Evolutionary conservation across 163 green algal species (phyloP), one percentile per base, ranked within the genome.

Genomic region (Prototheca cutis): DNA sequence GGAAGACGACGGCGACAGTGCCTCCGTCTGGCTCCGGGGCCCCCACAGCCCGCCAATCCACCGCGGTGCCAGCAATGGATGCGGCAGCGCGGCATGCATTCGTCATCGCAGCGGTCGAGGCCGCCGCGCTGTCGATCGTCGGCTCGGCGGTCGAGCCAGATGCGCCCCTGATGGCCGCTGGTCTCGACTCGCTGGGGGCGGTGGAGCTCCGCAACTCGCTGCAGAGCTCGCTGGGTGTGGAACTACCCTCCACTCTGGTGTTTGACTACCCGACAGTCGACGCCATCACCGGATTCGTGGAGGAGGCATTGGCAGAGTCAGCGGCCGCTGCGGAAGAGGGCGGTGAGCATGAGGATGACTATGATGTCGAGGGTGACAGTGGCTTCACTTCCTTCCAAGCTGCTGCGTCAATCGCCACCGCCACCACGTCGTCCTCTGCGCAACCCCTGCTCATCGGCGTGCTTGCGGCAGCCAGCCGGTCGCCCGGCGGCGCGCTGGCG

Each of bases 111-210:
- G 61, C 29, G n/a, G 47, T 53, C 47, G 21, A 27, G n/a, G 40
- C 63, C 0, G 62, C 62, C 8, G 62, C 58, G 15, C 32, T 36
- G 23, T 58, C 40, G 19, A 71, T 76, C 30, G 36, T 77, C 29
- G 70, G 70, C 28, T 23, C 23, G 32, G 28, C 3, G 7, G 63
- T 76, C 45, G 34, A 33, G 1, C 5, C n/a, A 19, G 59, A 80
- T 30, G 71, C 76, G 18, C 72, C 78, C 13, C 75, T 94, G n/a
- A 91, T 94, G 82, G 84, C 84, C 27, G 71, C 80, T 5, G 71
- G 75, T 3, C 53, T 82, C 45, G 83, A 90, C 65, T 86, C 75
- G 23, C 63, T 90, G 28, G 84, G 75, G 19, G 74, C 77, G n/a
- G 80, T 87, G 17, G 83, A 88, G 65, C 63, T 89, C 54, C 59